Conservation (phyloP, 2,329 filamentous ascomycete species). For the Fusarium sp. region DNA sequence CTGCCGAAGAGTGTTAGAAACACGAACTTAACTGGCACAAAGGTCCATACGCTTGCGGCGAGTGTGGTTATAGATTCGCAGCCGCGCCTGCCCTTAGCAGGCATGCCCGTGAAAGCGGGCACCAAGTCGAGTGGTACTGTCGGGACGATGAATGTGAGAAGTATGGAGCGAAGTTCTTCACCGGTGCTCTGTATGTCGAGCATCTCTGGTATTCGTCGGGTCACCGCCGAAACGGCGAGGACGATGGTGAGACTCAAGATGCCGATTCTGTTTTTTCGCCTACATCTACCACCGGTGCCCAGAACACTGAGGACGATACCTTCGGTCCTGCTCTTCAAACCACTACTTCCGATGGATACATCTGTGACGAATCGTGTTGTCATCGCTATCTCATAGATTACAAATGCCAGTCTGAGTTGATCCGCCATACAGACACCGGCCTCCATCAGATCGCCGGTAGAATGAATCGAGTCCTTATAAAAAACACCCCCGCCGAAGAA, state of each 20-base stretch:
- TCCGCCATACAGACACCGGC: conserved; percentile 22
- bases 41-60: conserved; percentile 36
- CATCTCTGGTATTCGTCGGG: conserved; percentile 5
- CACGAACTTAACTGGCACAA: conserved; percentile 45
- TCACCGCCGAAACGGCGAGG: not conserved
- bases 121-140: conserved; percentile 27
- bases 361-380: conserved; percentile 39
- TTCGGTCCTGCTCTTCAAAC: not conserved
- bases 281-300: not conserved
- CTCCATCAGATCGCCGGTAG: conserved; percentile 28
- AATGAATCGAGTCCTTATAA: conserved; percentile 19
- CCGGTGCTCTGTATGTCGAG: conserved; percentile 11
- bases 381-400: conserved; percentile 30
- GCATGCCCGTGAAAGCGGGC: conserved; percentile 29
- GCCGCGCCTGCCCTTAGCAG: conserved; percentile 37
- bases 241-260: not conserved
- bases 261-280: not conserved
- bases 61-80: conserved; percentile 40
- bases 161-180: conserved; percentile 1
- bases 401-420: conserved; percentile 28
- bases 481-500: accelerated
- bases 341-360: not conserved
- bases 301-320: conserved; percentile 1
- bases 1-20: conserved; percentile 36
- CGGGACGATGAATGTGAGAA: conserved; percentile 4